Evolutionary conservation across 768 basidiomycete genomes (phyloP), one percentile per base, ranked within the genome.

Genomic region (Lepiota brunneoincarnata): DNA sequence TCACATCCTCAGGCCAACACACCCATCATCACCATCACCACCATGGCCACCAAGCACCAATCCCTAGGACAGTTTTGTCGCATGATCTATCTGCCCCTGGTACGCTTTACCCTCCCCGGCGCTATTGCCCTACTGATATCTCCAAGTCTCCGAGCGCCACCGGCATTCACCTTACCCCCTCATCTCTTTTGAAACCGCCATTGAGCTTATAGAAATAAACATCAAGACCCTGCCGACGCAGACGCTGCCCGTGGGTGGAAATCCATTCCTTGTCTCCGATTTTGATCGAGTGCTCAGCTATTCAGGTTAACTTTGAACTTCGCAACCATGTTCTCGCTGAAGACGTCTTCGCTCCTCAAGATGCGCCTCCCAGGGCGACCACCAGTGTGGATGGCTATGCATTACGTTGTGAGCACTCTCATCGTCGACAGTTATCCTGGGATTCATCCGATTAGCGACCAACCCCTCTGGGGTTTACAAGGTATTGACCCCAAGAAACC

Each of bases 371-470:
- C 3, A 78, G 78, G 1, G 66, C 73, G 15, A 91, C 89, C 1
- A 93, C 93, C 4, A 94, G 83, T 59, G 91, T 93, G 10, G 93
- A 95, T 65, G 93, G 93, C 0, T 96, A 96, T 64, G 93, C 93
- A 4, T 67, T 94, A 1, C 75, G 81, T 55, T 83, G 89, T 90
- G 61, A 57, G 80, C 58, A 3, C 20, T n/a, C 11, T 31, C 40
- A 34, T 20, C 31, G 15, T 55, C 31, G 3, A 45, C 28, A 20
- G 4, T 28, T 11, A 15, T 23, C 20, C 20, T 24, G 40, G 55
- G 6, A 46, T 45, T 24, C 10, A 26, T 58, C 17, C 18, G 18
- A 20, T 35, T 58, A 92, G 89, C 86, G 4, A 76, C 79, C 49
- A 81, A 89, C 58, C 71, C 73, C 0, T 80, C 87, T 1, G 89